These are phyloP conservation scores for Penicillium arizonense DNA, from an alignment of 495 filamentous ascomycete species.

Conservation along the genomic window DNA sequence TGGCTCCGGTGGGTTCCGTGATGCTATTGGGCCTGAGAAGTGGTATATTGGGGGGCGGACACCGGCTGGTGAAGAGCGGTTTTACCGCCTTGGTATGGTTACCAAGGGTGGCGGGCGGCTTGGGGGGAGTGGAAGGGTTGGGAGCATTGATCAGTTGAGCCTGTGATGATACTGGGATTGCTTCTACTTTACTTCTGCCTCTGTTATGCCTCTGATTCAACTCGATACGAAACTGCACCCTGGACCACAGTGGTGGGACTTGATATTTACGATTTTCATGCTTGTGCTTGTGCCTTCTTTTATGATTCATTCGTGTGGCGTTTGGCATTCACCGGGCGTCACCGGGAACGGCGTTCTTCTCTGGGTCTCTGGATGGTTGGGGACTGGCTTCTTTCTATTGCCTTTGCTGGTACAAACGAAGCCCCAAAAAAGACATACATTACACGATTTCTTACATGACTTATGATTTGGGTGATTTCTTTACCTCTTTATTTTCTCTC, in stretches of 20 bases:
- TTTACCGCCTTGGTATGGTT: constrained; percentile 71
- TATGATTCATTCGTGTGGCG: background rate
- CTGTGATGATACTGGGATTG: constrained; percentile 34
- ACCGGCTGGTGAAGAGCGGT: constrained; percentile 81
- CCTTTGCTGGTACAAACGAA: constrained; percentile 7
- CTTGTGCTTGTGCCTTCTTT: constrained; percentile 1
- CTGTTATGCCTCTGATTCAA: too few relatives aligned
- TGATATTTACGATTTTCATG: background rate
- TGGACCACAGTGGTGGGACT: background rate
- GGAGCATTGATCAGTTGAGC: constrained; percentile 63
- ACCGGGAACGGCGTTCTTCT: constrained; percentile 4
- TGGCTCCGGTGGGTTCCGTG: constrained; percentile 72
- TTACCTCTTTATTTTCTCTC: background rate
- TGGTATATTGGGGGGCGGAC: constrained; percentile 90
- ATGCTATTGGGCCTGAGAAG: constrained; percentile 72
- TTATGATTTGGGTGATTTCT: background rate
- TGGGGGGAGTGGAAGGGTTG: constrained; percentile 55
- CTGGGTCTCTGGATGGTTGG: background rate
- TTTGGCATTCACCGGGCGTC: constrained; percentile 7
- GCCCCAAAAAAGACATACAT: constrained; percentile 11
- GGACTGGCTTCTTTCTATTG: background rate
- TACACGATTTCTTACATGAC: constrained; percentile 7
- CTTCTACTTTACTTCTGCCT: background rate
- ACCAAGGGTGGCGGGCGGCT: constrained; percentile 48
- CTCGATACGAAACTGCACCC: too few relatives aligned